A percentile compares a stretch with the other conserved stretches of the same genome.
These are phyloP conservation scores for Scheffersomyces coipomensis DNA, from an alignment of 805 yeast species.

Conservation along the genomic window DNA sequence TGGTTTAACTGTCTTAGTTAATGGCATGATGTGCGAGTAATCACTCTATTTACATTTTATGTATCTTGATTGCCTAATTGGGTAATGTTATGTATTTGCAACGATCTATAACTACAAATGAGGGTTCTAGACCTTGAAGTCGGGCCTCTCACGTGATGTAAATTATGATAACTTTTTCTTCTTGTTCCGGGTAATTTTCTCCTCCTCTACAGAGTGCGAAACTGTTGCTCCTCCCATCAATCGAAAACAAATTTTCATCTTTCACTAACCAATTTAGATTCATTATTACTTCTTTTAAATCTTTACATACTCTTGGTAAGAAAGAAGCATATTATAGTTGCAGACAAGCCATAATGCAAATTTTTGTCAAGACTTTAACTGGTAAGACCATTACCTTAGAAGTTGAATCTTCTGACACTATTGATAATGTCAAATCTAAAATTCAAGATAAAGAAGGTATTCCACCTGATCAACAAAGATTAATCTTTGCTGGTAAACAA, in stretches of 20 bases:
- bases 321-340: conserved; percentile 42
- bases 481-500: conserved; percentile 99
- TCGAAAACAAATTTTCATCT: background rate
- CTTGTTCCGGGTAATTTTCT: background rate
- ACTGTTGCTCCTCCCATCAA: no score
- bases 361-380: conserved; percentile 98
- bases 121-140: no score
- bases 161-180: no score
- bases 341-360: conserved; percentile 61
- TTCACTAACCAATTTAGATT: background rate
- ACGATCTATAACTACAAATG: no score
- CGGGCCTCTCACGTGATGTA: background rate
- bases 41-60: no score
- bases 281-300: background rate
- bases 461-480: conserved; percentile 99
- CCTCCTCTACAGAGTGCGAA: no score
- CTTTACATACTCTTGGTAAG: conserved; percentile 29
- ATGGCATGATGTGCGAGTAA: no score
- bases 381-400: conserved; percentile 99
- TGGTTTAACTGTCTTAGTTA: no score
- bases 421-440: conserved; percentile 98
- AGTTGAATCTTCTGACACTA: conserved; percentile 98
- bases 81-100: no score
- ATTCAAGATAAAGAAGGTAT: conserved; percentile 99
- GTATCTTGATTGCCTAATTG: no score